Evolutionary conservation across 805 yeast genomes (phyloP), one percentile per base, ranked within the genome.

Genomic region (Lipomyces orientalis): DNA sequence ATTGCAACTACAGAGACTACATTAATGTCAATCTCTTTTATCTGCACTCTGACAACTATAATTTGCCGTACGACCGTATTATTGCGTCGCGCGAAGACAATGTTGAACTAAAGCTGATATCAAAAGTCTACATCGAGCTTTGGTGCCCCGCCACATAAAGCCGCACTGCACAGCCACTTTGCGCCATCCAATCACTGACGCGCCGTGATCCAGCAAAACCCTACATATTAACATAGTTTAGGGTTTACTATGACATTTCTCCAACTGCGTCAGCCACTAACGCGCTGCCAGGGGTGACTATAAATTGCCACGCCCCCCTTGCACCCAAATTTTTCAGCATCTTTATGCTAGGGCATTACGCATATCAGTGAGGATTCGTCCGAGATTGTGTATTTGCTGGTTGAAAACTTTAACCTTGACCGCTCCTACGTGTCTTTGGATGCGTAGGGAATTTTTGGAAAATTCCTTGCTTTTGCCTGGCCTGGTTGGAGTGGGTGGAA

Each of bases 311-410:
- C 25, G 31, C 16, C 39, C 58, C 65, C 57, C 61, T 49, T 66
- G 8, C 64, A 61, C 64, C 61, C 64, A 75, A 75, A 79, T 78
- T 72, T 71, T 73, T 82, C 84, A 79, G 80, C 84, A 91, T 93
- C 98, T 89, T 94, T 94, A 92, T 94, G 98, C 99, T 90, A 90
- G 99, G 98, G 98, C 97, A 94, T 93, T 94, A 95, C 98, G 97
- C 97, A 97, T 92, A 93, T 94, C 98, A 93, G 97, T 94, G 99
- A 94, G 98, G 99, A 95, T 93, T 93, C 97, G 97, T 95, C 99
- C 98, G 99, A 94, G 99, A 93, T 93, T 97, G 97, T 94, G 98
- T 95, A 91, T 94, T 94, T 94, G 99, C 99, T 94, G 97, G 98
- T 94, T 95, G 98, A 95, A 94, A 95, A 91, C 93, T 91, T 87